Evolutionary conservation across 1,139 yeast species (phyloP), one percentile per base, ranked within the genome.

Genomic region (Candida frijolesensis): DNA sequence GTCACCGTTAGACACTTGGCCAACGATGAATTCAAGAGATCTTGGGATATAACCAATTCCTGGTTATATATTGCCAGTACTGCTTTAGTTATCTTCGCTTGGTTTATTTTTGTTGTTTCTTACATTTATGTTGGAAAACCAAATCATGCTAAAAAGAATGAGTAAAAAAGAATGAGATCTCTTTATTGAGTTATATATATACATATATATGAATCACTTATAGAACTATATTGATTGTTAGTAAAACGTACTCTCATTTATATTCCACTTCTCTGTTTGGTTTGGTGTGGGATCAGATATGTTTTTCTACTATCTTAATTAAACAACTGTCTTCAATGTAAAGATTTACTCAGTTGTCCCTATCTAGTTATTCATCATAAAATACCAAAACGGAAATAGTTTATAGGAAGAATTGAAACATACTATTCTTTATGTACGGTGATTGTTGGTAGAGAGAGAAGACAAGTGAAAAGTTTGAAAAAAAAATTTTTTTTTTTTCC

Each of bases 1-100:
- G 91, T 91, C 45, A 85, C 98, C 2, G 86, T 95, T 45, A 85
- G 99, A 67, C 98, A 95, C 68, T 80, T 89, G 63, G 97, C 98
- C 54, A 94, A 92, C 66, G 96, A 94, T 67, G 99, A 95, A 72
- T 95, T 86, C 76, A 87, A 87, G 57, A 83, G 98, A 70, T 86
- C 96, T 40, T 94, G 96, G 95, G 89, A 89, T 54, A 91, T 95
- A 65, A 78, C 96, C 46, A 91, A 92, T 70, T 82, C 98, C 2
- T 91, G 97, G 96, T 89, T 92, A 50, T 95, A 94, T 65, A 70
- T 94, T 55, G 78, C 87, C 22, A 80, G 94, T 51, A 85, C 92
- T 18, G 71, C 68, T 6, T 74, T 85, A 44, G 97, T 94, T 22
- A 83, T 87, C 38, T 60, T 72, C 41, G 87, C 87, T 1, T 95